These are phyloP conservation scores for Kuraishia molischiana DNA, from an alignment of 805 yeast species.

Conservation along the genomic window DNA sequence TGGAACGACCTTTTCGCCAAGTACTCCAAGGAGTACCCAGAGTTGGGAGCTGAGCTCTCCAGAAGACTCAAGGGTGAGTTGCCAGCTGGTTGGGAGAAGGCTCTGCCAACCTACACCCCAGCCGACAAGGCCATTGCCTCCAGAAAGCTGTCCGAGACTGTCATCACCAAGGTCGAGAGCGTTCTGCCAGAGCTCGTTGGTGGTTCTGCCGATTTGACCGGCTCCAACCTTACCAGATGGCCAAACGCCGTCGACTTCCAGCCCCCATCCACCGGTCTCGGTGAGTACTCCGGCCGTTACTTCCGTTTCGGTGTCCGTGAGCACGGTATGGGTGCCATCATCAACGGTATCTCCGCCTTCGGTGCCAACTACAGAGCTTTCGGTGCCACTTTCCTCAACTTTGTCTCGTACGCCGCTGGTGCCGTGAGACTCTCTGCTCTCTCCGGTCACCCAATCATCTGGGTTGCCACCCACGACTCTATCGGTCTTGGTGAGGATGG, in stretches of 20 bases:
- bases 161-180: slow-evolving; percentile 50
- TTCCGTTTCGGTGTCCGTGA: slow-evolving; percentile 98
- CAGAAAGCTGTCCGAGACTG: slow-evolving; percentile 86
- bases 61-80: slow-evolving; percentile 73
- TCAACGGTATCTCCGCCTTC: slow-evolving; percentile 94
- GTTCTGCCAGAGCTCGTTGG: slow-evolving; percentile 84
- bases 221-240: slow-evolving; percentile 92
- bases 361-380: slow-evolving; percentile 80
- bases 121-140: slow-evolving; percentile 81
- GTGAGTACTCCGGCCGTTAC: slow-evolving; percentile 87
- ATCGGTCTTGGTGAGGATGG: slow-evolving; percentile 91
- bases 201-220: slow-evolving; percentile 98
- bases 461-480: slow-evolving; percentile 89
- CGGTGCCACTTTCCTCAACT: slow-evolving; percentile 98
- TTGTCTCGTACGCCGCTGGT: slow-evolving; percentile 76
- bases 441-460: slow-evolving; percentile 73
- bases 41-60: slow-evolving; percentile 64
- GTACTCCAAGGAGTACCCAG: slow-evolving; percentile 65
- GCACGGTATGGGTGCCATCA: slow-evolving; percentile 98
- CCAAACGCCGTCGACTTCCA: slow-evolving; percentile 84
- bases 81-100: slow-evolving; percentile 73
- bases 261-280: slow-evolving; percentile 70
- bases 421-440: slow-evolving; percentile 80
- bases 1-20: slow-evolving; percentile 62
- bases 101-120: slow-evolving; percentile 73